Conservation (phyloP, 805 yeast genomes). For the Nakazawaea holstii region DNA sequence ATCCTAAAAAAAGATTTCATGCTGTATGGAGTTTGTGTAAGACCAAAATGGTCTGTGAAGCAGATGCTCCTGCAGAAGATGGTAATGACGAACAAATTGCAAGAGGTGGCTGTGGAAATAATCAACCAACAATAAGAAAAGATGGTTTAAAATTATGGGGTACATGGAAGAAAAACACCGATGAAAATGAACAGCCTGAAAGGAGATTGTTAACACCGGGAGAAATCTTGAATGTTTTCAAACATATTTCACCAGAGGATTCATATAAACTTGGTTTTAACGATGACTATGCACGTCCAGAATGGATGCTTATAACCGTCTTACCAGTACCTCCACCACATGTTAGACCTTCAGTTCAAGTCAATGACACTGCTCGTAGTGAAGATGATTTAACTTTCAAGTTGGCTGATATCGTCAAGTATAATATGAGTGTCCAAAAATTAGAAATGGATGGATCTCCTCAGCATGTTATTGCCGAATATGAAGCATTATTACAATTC, state of each 20-base stretch:
- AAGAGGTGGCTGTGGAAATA: conserved; percentile 98
- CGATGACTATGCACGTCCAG: conserved; percentile 97
- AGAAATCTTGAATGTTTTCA: conserved; percentile 87
- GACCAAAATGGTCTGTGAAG: conserved; percentile 92
- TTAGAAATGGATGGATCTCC: conserved; percentile 99
- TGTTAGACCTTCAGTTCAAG: conserved; percentile 97
- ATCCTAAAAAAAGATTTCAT: conserved; percentile 92
- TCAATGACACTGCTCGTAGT: conserved; percentile 96
- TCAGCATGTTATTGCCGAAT: conserved; percentile 94
- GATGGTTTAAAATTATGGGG: conserved; percentile 97
- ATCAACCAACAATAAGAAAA: conserved; percentile 92
- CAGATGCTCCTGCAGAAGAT: conserved; percentile 68
- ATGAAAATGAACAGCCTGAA: conserved; percentile 90
- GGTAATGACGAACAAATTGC: conserved; percentile 38
- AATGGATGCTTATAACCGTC: conserved; percentile 97
- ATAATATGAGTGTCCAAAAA: conserved; percentile 95
- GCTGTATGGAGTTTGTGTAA: conserved; percentile 95
- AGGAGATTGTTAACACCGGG: conserved; percentile 82
- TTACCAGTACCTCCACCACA: conserved; percentile 99
- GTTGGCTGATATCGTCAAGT: conserved; percentile 93
- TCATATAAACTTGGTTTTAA: conserved; percentile 80
- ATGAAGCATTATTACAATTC: conserved; percentile 90
- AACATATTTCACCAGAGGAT: conserved; percentile 84
- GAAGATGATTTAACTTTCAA: conserved; percentile 98
- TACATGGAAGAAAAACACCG: conserved; percentile 84